Conservation (phyloP, 1,284 basidiomycete species). For the Cutaneotrichosporon mucoides region DNA sequence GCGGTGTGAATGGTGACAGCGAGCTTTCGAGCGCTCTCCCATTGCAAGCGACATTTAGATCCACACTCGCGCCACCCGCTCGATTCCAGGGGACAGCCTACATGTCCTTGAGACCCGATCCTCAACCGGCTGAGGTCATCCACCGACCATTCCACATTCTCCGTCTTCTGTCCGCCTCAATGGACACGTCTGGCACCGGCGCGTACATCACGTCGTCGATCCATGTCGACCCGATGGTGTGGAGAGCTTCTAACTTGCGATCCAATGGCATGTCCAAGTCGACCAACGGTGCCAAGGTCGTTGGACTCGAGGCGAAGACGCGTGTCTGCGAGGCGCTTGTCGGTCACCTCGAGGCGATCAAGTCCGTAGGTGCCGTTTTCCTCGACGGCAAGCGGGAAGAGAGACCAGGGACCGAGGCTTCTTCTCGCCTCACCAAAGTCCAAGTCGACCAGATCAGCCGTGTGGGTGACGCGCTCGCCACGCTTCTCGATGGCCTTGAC, state of each 20-base stretch:
- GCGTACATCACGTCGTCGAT: constrained; percentile 82
- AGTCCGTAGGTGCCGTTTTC: constrained; percentile 54
- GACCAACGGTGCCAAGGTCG: constrained; percentile 55
- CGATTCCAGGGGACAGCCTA: constrained; percentile 20
- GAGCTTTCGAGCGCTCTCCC: constrained; percentile 1
- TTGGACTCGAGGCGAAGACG: constrained; percentile 34
- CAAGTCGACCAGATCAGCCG: constrained; percentile 26
- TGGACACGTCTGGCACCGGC: constrained; percentile 69
- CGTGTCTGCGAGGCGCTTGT: constrained; percentile 30
- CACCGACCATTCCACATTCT: constrained; percentile 88
- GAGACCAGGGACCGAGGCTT: constrained; percentile 56
- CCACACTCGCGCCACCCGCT: constrained; percentile 16
- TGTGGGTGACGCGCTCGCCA: constrained; percentile 59
- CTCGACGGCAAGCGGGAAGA: constrained; percentile 50
- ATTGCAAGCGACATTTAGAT: constrained; percentile 9
- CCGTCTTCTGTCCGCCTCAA: constrained; percentile 70
- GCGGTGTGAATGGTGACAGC: constrained; percentile 6
- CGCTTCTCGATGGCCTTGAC: constrained; percentile 65
- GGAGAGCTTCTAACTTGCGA: constrained; percentile 52
- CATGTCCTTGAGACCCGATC: constrained; percentile 36
- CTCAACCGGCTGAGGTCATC: constrained; percentile 62
- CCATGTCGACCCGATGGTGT: constrained; percentile 83
- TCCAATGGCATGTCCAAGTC: constrained; percentile 55
- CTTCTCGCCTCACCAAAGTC: constrained; percentile 8
- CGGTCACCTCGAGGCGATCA: constrained; percentile 28